Base-by-base conservation (phyloP, 208 protist genomes). In the Trypanosomatidae sp. region DNA sequence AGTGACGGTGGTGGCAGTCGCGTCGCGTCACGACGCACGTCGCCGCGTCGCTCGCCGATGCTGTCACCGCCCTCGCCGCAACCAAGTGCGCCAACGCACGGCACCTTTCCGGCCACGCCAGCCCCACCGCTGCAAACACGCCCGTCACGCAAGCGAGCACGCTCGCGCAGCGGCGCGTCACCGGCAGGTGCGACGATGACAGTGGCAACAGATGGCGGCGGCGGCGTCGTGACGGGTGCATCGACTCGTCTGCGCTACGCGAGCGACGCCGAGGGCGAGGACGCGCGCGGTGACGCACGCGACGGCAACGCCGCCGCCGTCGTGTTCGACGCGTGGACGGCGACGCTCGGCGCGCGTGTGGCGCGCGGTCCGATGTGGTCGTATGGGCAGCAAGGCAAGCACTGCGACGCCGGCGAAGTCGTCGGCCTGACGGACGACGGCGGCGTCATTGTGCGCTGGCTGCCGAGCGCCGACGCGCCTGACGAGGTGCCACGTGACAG, bases 341-440 rank as follows among this genome's bases (percentile, higher is more conserved):
- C 73, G 2, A 48, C 61, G 30, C 57, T 69, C n/a, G 82, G 77
- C 21, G 77, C 87, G 7, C 57, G 57, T 15, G 77, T 91, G 4
- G 77, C 66, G 13, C 63, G 82, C 33, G 82, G 82, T 16, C 82
- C 82, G 10, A 63, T 65, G 20, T 91, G 82, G 82, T 43, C 33
- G 19, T 61, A 61, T 50, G 64, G 63, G 5, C 50, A 64, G 27
- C 77, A 91, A 41, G 82, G 66, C 25, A 62, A 60, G 30, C 40
- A 54, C 16, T 87, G 76, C 42, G 77, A 91, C 43, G 72, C 67
- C 55, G 82, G 82, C 39, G 65, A 76, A 22, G 60, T 91, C 13
- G 63, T 88, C 18, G 77, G 71, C 6, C 54, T 76, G 27, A 86
- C 74, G 11, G 43, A 48, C 15, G 28, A 59, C 13, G 44, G 65